Percentiles rank a stretch among this genome's conserved stretches.
phyloP scores from a whole-genome alignment of 495 filamentous ascomycete species.

The Penicillium egyptiacum region DNA sequence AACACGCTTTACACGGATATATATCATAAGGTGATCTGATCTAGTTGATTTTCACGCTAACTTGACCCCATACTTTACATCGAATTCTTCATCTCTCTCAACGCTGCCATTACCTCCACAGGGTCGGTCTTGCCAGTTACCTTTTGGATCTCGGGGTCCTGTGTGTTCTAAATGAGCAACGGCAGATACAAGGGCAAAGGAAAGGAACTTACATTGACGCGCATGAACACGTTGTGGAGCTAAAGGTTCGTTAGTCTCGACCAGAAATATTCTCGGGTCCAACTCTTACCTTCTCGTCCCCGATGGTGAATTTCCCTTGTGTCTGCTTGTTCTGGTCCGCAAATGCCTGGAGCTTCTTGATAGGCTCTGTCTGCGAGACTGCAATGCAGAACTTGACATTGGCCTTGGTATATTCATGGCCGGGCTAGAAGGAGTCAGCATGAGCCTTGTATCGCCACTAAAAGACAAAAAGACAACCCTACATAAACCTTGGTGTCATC shows the following conservation, averaged over 20 bases:
- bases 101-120: slow-evolving; percentile 78
- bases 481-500: slow-evolving; percentile 94
- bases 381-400: slow-evolving; percentile 85
- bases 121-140: slow-evolving; percentile 79
- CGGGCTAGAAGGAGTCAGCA: slow-evolving; percentile 56
- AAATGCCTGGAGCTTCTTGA: slow-evolving; percentile 74
- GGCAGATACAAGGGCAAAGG: background rate
- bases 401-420: slow-evolving; percentile 95
- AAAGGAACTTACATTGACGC: slow-evolving; percentile 63
- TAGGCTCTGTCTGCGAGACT: slow-evolving; percentile 69
- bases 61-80: slow-evolving; percentile 29
- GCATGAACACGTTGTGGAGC: slow-evolving; percentile 98
- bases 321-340: slow-evolving; percentile 80
- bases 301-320: slow-evolving; percentile 95
- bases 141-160: slow-evolving; percentile 85
- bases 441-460: background rate
- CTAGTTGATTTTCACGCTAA: background rate
- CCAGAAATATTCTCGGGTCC: background rate
- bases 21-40: background rate
- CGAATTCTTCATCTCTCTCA: slow-evolving; percentile 93
- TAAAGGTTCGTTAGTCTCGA: slow-evolving; percentile 33
- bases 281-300: slow-evolving; percentile 82
- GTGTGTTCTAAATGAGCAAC: slow-evolving; percentile 5
- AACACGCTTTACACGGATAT: background rate
- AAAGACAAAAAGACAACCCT: slow-evolving; percentile 33